Evolutionary conservation across 2,329 filamentous ascomycete species (phyloP).

Genomic region (Talaromyces rugulosus): DNA sequence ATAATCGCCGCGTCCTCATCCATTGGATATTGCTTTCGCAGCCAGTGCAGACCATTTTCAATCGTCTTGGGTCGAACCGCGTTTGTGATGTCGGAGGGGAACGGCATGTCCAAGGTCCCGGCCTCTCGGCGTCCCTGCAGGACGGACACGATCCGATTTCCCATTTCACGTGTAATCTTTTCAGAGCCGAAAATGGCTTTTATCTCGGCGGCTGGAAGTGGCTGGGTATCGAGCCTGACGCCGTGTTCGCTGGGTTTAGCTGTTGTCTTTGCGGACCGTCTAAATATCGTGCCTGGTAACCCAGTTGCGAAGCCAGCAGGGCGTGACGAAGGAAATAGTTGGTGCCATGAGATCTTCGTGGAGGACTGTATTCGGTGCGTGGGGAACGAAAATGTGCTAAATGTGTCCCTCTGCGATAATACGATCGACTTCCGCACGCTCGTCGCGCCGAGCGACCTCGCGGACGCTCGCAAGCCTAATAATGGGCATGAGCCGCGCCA

Average conservation of each 20-base stretch:
- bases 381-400: neutral
- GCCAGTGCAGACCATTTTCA: conserved; percentile 36
- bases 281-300: neutral
- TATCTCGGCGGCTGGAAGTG: conserved; percentile 30
- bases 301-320: neutral
- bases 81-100: conserved; percentile 37
- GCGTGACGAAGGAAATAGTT: neutral
- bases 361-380: neutral
- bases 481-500: conserved; percentile 37
- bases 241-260: conserved; percentile 20
- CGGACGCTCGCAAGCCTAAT: conserved; percentile 26
- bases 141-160: conserved; percentile 35
- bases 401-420: conserved; percentile 5
- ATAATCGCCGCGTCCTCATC: conserved; percentile 49
- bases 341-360: neutral
- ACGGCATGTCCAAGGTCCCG: conserved; percentile 42
- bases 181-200: conserved; percentile 31
- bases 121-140: conserved; percentile 41
- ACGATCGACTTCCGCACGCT: conserved; percentile 2
- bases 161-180: conserved; percentile 26
- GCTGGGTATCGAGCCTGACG: conserved; percentile 22
- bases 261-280: conserved; percentile 6
- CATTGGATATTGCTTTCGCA: conserved; percentile 39
- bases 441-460: conserved; percentile 18
- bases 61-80: conserved; percentile 29